Percentiles rank a stretch among this genome's conserved stretches.
phyloP scores from a whole-genome alignment of 805 yeast species.

The Metschnikowia borealis region DNA sequence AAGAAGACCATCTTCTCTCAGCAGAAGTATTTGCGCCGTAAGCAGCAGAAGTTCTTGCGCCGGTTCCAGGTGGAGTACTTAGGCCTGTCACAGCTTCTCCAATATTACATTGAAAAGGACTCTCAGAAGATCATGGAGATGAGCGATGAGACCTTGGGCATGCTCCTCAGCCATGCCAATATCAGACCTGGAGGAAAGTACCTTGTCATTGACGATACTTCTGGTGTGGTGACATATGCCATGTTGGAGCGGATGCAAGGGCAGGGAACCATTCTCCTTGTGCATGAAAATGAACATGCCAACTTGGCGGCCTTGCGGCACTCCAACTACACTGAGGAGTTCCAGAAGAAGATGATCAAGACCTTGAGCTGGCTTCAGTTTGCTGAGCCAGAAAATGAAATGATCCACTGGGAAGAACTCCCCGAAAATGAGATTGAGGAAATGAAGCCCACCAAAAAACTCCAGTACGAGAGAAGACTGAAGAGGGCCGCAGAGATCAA shows the following conservation, averaged over 20 bases:
- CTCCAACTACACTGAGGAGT: slow-evolving; percentile 57
- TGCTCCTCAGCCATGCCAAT: slow-evolving; percentile 73
- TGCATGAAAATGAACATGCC: slow-evolving; percentile 93
- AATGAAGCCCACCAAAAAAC: slow-evolving; percentile 55
- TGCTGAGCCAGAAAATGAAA: slow-evolving; percentile 67
- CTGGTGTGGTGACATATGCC: slow-evolving; percentile 82
- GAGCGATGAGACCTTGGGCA: slow-evolving; percentile 80
- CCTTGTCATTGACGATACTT: slow-evolving; percentile 88
- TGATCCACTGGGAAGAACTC: slow-evolving; percentile 43
- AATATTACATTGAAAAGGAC: slow-evolving; percentile 76
- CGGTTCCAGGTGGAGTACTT: slow-evolving; percentile 79
- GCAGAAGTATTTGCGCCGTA: slow-evolving; percentile 85
- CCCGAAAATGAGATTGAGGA: slow-evolving; percentile 50
- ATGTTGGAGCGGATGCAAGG: slow-evolving; percentile 91
- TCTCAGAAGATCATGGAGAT: slow-evolving; percentile 68
- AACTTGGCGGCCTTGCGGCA: slow-evolving; percentile 68
- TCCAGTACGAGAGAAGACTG: slow-evolving; percentile 63
- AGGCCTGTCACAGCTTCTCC: slow-evolving; percentile 65
- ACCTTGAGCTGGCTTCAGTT: slow-evolving; percentile 76
- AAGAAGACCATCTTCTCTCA: slow-evolving; percentile 87
- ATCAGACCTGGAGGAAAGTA: slow-evolving; percentile 88
- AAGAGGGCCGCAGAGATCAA: slow-evolving; percentile 52
- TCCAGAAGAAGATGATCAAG: slow-evolving; percentile 53
- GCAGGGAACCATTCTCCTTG: slow-evolving; percentile 57
- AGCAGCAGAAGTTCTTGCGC: slow-evolving; percentile 85